Percentiles rank a stretch among this genome's conserved stretches.
Conservation (phyloP, 2,329 filamentous ascomycete genomes). For the Trichoderma breve region DNA sequence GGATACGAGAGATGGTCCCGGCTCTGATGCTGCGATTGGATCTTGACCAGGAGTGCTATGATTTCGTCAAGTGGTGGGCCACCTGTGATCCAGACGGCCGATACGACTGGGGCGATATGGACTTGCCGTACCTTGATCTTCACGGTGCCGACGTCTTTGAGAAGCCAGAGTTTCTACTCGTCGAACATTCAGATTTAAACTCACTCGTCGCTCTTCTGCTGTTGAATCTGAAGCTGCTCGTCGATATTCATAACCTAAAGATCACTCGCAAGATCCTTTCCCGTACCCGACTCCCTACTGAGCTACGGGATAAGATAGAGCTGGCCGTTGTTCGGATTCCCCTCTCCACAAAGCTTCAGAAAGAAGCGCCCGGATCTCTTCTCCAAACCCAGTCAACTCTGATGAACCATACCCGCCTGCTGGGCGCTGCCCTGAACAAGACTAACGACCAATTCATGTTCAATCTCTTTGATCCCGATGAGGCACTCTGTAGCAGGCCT, state of each 20-base stretch:
- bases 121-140: conserved; percentile 33
- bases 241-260: background rate
- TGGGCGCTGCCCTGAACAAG: background rate
- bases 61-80: conserved; percentile 40
- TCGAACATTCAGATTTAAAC: background rate
- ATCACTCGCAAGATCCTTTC: background rate
- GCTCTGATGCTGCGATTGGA: conserved; percentile 44
- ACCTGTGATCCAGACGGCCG: conserved; percentile 16
- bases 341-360: background rate
- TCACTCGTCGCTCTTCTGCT: background rate
- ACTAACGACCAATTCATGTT: background rate
- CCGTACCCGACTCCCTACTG: background rate
- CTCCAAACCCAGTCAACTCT: background rate
- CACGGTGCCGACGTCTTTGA: conserved; percentile 44
- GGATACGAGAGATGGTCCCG: conserved; percentile 42
- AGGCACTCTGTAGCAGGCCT: background rate
- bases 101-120: conserved; percentile 26
- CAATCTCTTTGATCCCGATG: background rate
- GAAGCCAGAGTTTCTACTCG: background rate
- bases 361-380: background rate
- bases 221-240: background rate
- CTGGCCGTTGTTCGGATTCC: background rate
- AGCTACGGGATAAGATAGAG: background rate
- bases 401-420: background rate
- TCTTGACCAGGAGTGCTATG: conserved; percentile 50